A percentile compares a stretch with the other conserved stretches of the same genome.
phyloP scores from a whole-genome alignment of 2,329 filamentous ascomycete species.

The Neonectria punicea region DNA sequence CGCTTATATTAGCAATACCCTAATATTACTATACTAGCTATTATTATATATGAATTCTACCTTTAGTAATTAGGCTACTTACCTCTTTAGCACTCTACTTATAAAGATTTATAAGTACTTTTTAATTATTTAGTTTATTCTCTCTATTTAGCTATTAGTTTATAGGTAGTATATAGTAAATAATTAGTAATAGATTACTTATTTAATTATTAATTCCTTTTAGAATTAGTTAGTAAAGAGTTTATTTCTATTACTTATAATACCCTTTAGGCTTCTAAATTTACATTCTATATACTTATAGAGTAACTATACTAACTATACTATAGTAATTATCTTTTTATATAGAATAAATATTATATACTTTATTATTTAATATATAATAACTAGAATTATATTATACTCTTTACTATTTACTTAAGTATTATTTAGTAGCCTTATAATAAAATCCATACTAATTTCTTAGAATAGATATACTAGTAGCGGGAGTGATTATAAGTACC shows the following conservation, averaged over 20 bases:
- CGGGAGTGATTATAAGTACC: neutral
- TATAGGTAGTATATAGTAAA: neutral
- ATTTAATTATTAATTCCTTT: neutral
- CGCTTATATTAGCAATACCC: too few species aligned
- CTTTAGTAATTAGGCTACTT: too few species aligned
- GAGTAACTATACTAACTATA: neutral
- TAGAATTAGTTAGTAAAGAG: neutral
- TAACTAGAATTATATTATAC: neutral
- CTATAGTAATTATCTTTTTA: neutral
- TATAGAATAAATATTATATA: neutral
- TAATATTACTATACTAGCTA: too few species aligned
- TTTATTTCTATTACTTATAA: neutral
- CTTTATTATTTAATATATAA: neutral
- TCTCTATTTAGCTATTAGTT: too few species aligned
- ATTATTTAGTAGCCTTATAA: neutral
- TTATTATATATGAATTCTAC: too few species aligned
- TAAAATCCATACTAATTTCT: neutral
- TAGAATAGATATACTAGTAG: neutral
- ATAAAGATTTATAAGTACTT: too few species aligned
- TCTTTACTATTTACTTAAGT: neutral
- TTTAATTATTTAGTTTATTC: too few species aligned
- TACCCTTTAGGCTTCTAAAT: neutral
- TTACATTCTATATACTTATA: neutral
- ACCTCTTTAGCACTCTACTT: too few species aligned
- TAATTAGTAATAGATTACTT: neutral